Evolutionary conservation across 2,329 filamentous ascomycete genomes (phyloP).

Genomic region (Biscogniauxia mediterranea): DNA sequence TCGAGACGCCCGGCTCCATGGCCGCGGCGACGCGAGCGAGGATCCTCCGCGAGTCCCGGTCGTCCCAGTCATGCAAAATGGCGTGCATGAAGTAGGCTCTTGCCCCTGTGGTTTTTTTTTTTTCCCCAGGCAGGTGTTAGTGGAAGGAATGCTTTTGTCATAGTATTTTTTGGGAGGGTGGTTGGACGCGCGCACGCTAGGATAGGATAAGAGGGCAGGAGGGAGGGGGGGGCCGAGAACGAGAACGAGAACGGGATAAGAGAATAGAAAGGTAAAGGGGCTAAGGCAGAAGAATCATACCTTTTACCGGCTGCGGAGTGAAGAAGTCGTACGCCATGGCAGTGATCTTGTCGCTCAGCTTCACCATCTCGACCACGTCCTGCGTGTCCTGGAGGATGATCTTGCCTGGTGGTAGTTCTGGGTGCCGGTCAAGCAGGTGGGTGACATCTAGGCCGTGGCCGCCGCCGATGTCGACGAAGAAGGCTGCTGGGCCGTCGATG

Average conservation of each 20-base stretch:
- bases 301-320: constrained; percentile 23
- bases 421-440: constrained; percentile 31
- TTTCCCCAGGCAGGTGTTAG: not conserved
- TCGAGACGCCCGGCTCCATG: constrained; percentile 36
- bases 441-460: constrained; percentile 37
- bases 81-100: constrained; percentile 29
- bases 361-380: constrained; percentile 33
- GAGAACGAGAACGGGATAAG: not conserved
- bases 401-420: constrained; percentile 29
- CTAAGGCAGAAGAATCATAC: constrained; percentile 4
- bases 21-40: constrained; percentile 19
- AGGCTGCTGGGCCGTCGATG: constrained; percentile 12
- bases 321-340: constrained; percentile 26
- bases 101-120: constrained; percentile 30
- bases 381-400: constrained; percentile 40
- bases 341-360: constrained; percentile 17
- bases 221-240: not conserved
- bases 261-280: no score
- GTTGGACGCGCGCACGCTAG: no score
- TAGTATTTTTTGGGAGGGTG: no score
- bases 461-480: constrained; percentile 40
- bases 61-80: constrained; percentile 35
- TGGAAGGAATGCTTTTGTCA: not conserved
- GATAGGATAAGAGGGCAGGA: not conserved
- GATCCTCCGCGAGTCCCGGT: constrained; percentile 24